A percentile compares a stretch with the other conserved stretches of the same genome.
Conservation (phyloP, 2,329 filamentous ascomycete genomes). For the Cordyceps farinosa region DNA sequence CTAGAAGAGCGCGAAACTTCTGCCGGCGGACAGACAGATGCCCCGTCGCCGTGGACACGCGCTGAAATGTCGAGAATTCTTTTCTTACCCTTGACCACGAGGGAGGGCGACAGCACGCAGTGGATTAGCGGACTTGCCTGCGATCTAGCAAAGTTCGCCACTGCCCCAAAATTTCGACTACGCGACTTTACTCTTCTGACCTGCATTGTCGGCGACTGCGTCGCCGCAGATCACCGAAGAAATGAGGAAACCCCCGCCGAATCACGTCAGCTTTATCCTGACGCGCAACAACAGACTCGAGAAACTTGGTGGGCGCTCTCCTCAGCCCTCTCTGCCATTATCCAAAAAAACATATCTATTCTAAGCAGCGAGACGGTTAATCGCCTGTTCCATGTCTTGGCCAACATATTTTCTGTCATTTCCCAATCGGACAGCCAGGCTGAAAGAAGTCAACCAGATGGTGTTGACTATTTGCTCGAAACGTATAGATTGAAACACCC, state of each 20-base stretch:
- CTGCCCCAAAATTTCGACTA: background rate
- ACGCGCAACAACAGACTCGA: background rate
- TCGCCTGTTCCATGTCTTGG: conserved; percentile 38
- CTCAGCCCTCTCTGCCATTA: conserved; percentile 26
- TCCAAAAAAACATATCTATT: conserved; percentile 55
- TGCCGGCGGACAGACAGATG: background rate
- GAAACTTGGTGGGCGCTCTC: conserved; percentile 7
- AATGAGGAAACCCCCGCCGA: background rate
- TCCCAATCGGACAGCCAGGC: conserved; percentile 28
- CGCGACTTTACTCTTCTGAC: background rate
- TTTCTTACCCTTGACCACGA: background rate
- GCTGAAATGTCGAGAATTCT: conserved; percentile 2
- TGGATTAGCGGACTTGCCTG: conserved; percentile 3
- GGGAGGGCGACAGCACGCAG: background rate
- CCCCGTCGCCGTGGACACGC: background rate
- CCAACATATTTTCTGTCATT: conserved; percentile 36
- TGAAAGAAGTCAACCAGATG: background rate
- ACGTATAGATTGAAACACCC: conserved; percentile 31
- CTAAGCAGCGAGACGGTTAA: conserved; percentile 45
- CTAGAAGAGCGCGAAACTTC: background rate
- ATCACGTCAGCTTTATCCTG: too few species aligned
- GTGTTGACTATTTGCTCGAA: conserved; percentile 19
- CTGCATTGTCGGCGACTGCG: conserved; percentile 3
- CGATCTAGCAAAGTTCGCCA: background rate
- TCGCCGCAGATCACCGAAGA: background rate